Evolutionary conservation across 768 basidiomycete species (phyloP), one percentile per base, ranked within the genome.

Genomic region (Boletellus emodensis): DNA sequence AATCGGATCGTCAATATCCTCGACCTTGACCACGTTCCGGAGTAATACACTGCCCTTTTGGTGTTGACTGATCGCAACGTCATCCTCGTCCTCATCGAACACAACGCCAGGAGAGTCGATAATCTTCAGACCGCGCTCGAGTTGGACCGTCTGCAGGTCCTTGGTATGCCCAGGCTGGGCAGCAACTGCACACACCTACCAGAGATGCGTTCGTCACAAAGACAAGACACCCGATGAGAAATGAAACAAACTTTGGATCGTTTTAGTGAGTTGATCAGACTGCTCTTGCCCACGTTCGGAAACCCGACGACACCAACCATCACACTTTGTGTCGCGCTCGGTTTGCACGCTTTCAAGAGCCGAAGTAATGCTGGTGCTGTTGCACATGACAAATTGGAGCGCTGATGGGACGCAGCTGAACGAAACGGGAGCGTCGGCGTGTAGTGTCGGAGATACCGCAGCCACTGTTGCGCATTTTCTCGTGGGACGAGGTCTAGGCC

Each of bases 51-150:
- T 85, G 4, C 68, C 71, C 46, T 68, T 75, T 26, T 63, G 66
- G 20, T 76, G 75, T 48, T 81, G 83, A 22, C 66, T 72, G 40
- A 69, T 68, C 68, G 79, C 56, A 33, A 64, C 68, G 44, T 75
- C 69, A 41, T 75, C 64, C 42, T 83, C 78, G 50, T 88, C 83
- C 49, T 92, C 90, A 53, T 94, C 91, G 58, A 96, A 91, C 2
- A 99, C 89, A n/a, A 98, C 94, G 53, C 95, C 96, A 1, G 96
- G 95, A 34, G 94, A 97, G 69, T 98, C 96, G 6, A 98, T 78
- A 33, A 98, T 85, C 49, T 86, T 83, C 62, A 99, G 78, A 0
- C 94, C 93, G 39, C 93, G 89, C 66, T 98, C 95, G 4, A 99
- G 76, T 54, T 91, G 90, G 6, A 98, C 72, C 7, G 89, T 90